These are phyloP conservation scores for Stenogyne calaminthoides DNA, from an alignment of 305 asterid genomes.

Conservation along the genomic window DNA sequence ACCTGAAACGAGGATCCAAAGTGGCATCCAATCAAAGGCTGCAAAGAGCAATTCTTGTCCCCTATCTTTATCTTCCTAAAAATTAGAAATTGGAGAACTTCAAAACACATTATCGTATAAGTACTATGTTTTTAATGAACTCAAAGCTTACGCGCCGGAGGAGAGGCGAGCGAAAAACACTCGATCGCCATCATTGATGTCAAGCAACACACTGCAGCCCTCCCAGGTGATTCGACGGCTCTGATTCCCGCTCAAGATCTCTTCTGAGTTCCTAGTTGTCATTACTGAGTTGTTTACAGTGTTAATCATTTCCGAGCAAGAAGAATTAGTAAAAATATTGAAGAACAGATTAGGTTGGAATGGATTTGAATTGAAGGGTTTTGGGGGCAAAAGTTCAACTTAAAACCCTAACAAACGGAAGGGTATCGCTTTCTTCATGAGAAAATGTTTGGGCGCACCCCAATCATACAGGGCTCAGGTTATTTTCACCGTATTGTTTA, in stretches of 20 bases:
- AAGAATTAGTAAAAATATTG: background rate
- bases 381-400: slow-evolving; percentile 29
- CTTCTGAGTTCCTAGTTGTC: slow-evolving; percentile 38
- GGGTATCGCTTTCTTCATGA: background rate
- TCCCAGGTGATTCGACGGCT: slow-evolving; percentile 81
- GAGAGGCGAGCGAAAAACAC: slow-evolving; percentile 91
- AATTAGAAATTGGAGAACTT: slow-evolving; percentile 5
- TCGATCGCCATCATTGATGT: slow-evolving; percentile 89
- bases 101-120: background rate
- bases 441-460: background rate
- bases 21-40: slow-evolving; percentile 81
- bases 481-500: too few species aligned
- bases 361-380: slow-evolving; percentile 15
- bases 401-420: slow-evolving; percentile 27
- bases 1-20: slow-evolving; percentile 81
- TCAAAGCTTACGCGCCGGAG: slow-evolving; percentile 64
- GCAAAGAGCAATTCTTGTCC: slow-evolving; percentile 69
- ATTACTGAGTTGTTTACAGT: slow-evolving; percentile 22
- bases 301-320: slow-evolving; percentile 4
- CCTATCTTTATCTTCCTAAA: slow-evolving; percentile 82
- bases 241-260: slow-evolving; percentile 33
- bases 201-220: slow-evolving; percentile 94
- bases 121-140: background rate
- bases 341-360: background rate
- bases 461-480: too few species aligned